Percentiles rank a stretch among this genome's conserved stretches.
Evolutionary conservation across 768 basidiomycete species (phyloP).

Genomic region (Naganishia vishniacii): DNA sequence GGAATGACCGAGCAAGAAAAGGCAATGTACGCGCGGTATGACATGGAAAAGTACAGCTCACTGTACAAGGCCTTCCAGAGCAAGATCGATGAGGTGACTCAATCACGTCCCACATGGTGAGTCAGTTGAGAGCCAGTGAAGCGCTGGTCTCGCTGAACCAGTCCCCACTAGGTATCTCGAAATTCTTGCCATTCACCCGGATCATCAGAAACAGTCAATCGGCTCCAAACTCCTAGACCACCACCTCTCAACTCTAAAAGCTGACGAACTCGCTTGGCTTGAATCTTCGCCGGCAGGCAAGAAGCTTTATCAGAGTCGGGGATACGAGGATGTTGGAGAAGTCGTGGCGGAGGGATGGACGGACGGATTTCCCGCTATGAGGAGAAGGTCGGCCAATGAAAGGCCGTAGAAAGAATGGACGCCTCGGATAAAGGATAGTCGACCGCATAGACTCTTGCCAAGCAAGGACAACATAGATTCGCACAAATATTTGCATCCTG

Average conservation of each 20-base stretch:
- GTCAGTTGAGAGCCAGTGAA: neutral
- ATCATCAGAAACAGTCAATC: slow-evolving; percentile 14
- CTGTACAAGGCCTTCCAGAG: slow-evolving; percentile 25
- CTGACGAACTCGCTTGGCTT: slow-evolving; percentile 17
- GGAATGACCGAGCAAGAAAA: slow-evolving; percentile 7
- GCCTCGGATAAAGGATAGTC: neutral
- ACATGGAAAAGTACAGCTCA: slow-evolving; percentile 19
- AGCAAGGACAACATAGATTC: too few relatives aligned
- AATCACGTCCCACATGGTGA: slow-evolving; percentile 7
- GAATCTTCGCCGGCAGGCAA: slow-evolving; percentile 24
- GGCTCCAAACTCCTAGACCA: slow-evolving; percentile 24
- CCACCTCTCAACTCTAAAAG: slow-evolving; percentile 16
- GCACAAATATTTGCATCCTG: too few relatives aligned
- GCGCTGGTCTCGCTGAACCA: neutral
- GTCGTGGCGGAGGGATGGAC: slow-evolving; percentile 25
- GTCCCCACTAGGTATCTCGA: slow-evolving; percentile 21
- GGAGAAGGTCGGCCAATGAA: slow-evolving; percentile 6
- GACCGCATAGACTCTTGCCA: too few relatives aligned
- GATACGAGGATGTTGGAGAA: slow-evolving; percentile 23
- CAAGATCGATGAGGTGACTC: slow-evolving; percentile 20
- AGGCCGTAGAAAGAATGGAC: neutral
- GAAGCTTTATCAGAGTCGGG: slow-evolving; percentile 22
- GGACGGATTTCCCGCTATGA: slow-evolving; percentile 27
- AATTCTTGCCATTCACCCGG: slow-evolving; percentile 26
- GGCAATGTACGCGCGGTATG: slow-evolving; percentile 15